A percentile compares a stretch with the other conserved stretches of the same genome.
Evolutionary conservation across 202 grass and related monocot genomes (phyloP).

Genomic region (Carex sylvatica): DNA sequence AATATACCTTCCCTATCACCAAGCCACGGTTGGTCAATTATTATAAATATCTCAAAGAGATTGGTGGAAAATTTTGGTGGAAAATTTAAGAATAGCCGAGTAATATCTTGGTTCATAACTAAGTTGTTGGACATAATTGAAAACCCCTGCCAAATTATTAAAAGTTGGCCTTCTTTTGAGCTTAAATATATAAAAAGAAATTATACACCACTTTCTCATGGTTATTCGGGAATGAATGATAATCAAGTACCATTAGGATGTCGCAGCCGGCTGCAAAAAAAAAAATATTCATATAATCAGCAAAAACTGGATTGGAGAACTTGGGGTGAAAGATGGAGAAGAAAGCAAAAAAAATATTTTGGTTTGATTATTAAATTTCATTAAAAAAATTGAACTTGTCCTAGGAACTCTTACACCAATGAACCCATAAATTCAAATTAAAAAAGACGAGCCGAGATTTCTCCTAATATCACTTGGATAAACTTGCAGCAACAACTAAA

Average conservation of each 20-base stretch:
- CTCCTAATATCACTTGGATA: not conserved
- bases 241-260: conserved; percentile 92
- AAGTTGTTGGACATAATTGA: not conserved
- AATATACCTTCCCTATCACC: not conserved
- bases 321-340: not conserved
- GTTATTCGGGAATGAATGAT: conserved; percentile 23
- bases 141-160: not conserved
- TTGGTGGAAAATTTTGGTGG: not conserved
- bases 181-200: not conserved
- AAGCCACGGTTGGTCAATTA: not conserved
- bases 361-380: not conserved
- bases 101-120: not conserved
- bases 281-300: conserved; percentile 39
- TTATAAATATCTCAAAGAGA: not conserved
- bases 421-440: not conserved
- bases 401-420: not conserved
- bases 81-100: not conserved
- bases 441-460: not conserved
- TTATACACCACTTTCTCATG: not conserved
- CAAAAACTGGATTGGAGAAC: conserved; percentile 27
- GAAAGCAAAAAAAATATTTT: not conserved
- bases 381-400: not conserved
- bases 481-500: not conserved
- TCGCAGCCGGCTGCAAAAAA: conserved; percentile 77
- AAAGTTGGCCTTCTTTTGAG: not conserved